Evolutionary conservation across 1,284 basidiomycete species (phyloP), one percentile per base, ranked within the genome.

Genomic region (Thelephora terrestris): DNA sequence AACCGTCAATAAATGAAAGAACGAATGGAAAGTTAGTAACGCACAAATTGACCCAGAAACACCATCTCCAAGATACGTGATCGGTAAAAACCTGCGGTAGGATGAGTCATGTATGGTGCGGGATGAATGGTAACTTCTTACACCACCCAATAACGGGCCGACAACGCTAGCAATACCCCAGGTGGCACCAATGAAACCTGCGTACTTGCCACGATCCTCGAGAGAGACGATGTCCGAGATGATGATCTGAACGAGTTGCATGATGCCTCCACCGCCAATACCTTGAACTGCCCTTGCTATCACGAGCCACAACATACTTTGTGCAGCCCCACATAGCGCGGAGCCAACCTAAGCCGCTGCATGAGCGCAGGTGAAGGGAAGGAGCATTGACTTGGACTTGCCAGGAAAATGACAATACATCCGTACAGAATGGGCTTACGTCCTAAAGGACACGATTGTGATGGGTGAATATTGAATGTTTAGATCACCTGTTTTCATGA

Each of bases 91-190:
- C 77, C 80, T 81, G 49, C 10, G 24, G 23, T 23, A 39, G 43
- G 24, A 53, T 47, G 44, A 52, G 35, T 43, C 36, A 46, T 4
- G 25, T 10, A 18, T 21, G 40, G 25, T 37, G n/a, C 23, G 29
- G 23, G 6, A 34, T 18, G 44, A 46, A 5, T 29, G 14, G 16
- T 37, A 37, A 35, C 12, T 20, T 65, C 79, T 67, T 60, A 83
- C 81, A 53, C 83, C 84, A 48, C 84, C 83, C 5, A 86, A 66
- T 5, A 91, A 67, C 3, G 89, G 88, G 0, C 90, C 88, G 7
- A 87, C 63, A 24, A 90, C 85, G 55, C 83, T 81, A 7, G 82
- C 83, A 55, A 90, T 74, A 4, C 88, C 88, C 81, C 85, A 92
- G 0, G 85, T 85, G 1, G 83, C 79, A 43, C 88, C 89, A 43